Base-by-base conservation (phyloP, 371 early-diverging fungal genomes). In the Mortierella sp. region DNA sequence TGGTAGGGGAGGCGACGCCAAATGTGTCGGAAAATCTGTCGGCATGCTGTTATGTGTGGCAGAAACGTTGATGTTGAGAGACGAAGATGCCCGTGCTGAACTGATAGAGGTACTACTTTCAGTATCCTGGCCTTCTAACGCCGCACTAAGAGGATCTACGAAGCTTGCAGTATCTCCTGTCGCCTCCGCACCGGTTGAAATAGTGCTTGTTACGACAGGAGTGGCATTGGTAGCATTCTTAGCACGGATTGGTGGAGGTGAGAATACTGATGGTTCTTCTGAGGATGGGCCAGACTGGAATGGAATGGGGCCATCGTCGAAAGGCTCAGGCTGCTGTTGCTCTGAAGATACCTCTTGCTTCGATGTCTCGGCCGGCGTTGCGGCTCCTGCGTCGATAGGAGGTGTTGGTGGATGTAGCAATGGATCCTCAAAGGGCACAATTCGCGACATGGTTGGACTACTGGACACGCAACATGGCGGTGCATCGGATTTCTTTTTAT, bases 251-350 rank as follows among this genome's bases (percentile, higher is more conserved):
- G 65, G 54, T 28, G 60, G 70, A 6, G 70, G 69, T 12, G 66
- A 47, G 34, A 78, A 78, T 46, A 65, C 46, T 15, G 78, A 39
- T 17, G 62, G n/a, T 21, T 15, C 32, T 14, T 47, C 54, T 8
- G 41, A 26, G 14, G 70, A 48, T 42, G 61, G 21, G 14, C 48
- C 37, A 4, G 66, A 34, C 43, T 59, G 52, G 43, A 78, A 78
- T 8, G 78, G 78, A 31, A 78, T 78, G 55, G 78, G 78, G 1
- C 78, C 70, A 27, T 78, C 78, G 58, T 75, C 76, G 28, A 68
- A 53, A n/a, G 59, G 60, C n/a, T 27, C 56, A 19, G 64, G 30
- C 2, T 23, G 51, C 55, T 1, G 44, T 12, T 41, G 15, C 7
- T 42, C 55, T 7, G 11, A 34, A 8, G 49, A 17, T 12, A 41